phyloP scores from a whole-genome alignment of 805 yeast species.

The Ogataea parapolymorpha region DNA sequence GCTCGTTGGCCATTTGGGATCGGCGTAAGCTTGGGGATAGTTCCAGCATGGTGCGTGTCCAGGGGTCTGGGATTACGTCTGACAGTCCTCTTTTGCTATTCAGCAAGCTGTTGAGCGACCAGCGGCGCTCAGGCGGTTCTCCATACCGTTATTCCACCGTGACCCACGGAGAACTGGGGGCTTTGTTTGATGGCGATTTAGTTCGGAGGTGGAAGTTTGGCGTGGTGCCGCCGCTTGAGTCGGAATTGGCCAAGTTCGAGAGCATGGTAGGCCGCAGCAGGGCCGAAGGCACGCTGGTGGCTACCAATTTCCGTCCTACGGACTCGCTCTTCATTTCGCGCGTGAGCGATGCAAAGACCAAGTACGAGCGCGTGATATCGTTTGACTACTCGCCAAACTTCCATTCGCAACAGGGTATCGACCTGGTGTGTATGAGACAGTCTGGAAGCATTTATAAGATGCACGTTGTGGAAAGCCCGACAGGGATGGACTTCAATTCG shows the following conservation, averaged over 20 bases:
- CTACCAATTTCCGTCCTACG: slow-evolving; percentile 24
- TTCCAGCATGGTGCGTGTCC: slow-evolving; percentile 11
- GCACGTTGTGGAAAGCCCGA: slow-evolving; percentile 67
- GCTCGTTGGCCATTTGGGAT: slow-evolving; percentile 81
- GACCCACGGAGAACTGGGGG: slow-evolving; percentile 69
- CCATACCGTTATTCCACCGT: slow-evolving; percentile 68
- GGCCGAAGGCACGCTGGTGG: slow-evolving; percentile 14
- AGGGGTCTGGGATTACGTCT: slow-evolving; percentile 24
- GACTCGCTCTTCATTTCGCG: slow-evolving; percentile 71
- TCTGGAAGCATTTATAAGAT: slow-evolving; percentile 83
- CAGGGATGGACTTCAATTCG: slow-evolving; percentile 61
- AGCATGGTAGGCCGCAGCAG: slow-evolving; percentile 15
- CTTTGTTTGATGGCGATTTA: slow-evolving; percentile 72
- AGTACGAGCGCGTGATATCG: slow-evolving; percentile 76
- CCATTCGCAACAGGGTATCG: slow-evolving; percentile 48
- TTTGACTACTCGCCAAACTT: slow-evolving; percentile 74
- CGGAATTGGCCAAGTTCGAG: slow-evolving; percentile 24
- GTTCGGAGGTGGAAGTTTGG: slow-evolving; percentile 82
- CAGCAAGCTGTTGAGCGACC: slow-evolving; percentile 57
- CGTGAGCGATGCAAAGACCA: slow-evolving; percentile 72
- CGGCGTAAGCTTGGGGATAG: slow-evolving; percentile 50
- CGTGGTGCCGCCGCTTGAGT: slow-evolving; percentile 40
- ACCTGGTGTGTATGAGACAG: slow-evolving; percentile 83
- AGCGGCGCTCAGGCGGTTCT: slow-evolving; percentile 54
- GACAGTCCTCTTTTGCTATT: slow-evolving; percentile 61